These are phyloP conservation scores for Starmerella cellae DNA, from an alignment of 805 yeast genomes.

Conservation along the genomic window DNA sequence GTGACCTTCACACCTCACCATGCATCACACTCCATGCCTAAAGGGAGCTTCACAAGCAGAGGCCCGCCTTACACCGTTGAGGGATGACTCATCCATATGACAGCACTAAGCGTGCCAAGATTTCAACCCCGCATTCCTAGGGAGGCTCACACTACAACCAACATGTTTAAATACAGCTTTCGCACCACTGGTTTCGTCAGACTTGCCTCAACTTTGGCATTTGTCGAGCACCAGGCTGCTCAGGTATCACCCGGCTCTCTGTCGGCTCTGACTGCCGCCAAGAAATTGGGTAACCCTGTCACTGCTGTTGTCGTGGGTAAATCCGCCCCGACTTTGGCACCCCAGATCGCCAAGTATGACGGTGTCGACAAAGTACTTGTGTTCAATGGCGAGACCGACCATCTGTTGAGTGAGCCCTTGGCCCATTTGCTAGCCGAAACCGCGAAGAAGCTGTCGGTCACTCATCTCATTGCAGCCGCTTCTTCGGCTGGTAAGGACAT, in stretches of 20 bases:
- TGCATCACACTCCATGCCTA: no score
- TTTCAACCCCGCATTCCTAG: background rate
- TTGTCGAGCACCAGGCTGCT: conserved; percentile 49
- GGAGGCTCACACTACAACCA: background rate
- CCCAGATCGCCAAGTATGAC: conserved; percentile 39
- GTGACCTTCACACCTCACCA: no score
- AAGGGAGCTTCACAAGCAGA: no score
- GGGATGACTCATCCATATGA: no score
- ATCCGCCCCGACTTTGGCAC: conserved; percentile 38
- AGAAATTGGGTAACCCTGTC: conserved; percentile 54
- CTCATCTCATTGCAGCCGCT: conserved; percentile 68
- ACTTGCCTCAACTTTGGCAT: conserved; percentile 58
- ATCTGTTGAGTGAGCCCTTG: conserved; percentile 60
- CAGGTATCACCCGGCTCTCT: conserved; percentile 53
- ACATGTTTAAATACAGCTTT: background rate
- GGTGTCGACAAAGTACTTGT: conserved; percentile 48
- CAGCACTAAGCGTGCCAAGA: no score
- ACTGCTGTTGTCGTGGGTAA: conserved; percentile 68
- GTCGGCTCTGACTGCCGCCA: conserved; percentile 66
- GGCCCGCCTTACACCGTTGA: no score
- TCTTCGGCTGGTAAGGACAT: conserved; percentile 81
- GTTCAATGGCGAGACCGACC: conserved; percentile 45
- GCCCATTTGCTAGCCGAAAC: conserved; percentile 50
- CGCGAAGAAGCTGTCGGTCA: conserved; percentile 34
- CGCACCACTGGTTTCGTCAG: conserved; percentile 3